Conservation (phyloP, 2,329 filamentous ascomycete genomes). For the Lachnellula willkommii region DNA sequence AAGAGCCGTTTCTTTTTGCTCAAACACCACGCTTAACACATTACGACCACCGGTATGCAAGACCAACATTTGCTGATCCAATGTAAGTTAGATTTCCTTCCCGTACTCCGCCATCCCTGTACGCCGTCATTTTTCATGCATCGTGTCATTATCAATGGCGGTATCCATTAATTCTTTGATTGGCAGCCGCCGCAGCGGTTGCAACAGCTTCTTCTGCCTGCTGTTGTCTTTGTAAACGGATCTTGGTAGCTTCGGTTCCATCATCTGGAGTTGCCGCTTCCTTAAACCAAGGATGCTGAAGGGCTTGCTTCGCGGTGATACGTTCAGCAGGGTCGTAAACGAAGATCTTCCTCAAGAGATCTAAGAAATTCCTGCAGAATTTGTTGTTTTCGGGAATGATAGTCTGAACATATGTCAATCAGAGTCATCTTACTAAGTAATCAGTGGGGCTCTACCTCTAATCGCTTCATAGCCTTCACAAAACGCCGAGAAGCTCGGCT, state of each 20-base stretch:
- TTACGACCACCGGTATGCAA: slow-evolving; percentile 20
- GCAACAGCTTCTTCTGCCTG: slow-evolving; percentile 16
- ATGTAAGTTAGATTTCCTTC: slow-evolving; percentile 12
- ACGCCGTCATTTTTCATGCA: slow-evolving; percentile 30
- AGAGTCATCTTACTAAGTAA: not conserved
- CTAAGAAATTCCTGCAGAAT: slow-evolving; percentile 58
- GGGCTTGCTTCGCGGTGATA: slow-evolving; percentile 61
- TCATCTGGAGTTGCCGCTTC: slow-evolving; percentile 59
- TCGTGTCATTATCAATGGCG: slow-evolving; percentile 23
- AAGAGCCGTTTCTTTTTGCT: slow-evolving; percentile 9
- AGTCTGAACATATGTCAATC: slow-evolving; percentile 42
- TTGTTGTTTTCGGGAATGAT: slow-evolving; percentile 56
- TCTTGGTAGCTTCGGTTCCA: slow-evolving; percentile 62
- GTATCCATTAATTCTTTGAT: slow-evolving; percentile 25
- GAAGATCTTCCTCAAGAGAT: slow-evolving; percentile 61
- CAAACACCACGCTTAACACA: slow-evolving; percentile 19
- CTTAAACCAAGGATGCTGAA: slow-evolving; percentile 64
- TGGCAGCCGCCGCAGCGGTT: slow-evolving; percentile 6
- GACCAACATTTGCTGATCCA: slow-evolving; percentile 14
- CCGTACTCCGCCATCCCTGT: slow-evolving; percentile 18
- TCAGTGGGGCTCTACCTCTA: slow-evolving; percentile 46
- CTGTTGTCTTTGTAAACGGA: slow-evolving; percentile 37
- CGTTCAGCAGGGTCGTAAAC: slow-evolving; percentile 61
- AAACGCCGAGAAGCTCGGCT: slow-evolving; percentile 60
- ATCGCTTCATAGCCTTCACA: slow-evolving; percentile 66